Conservation (phyloP, 345 rosid species). For the Conringia planisiliqua region DNA sequence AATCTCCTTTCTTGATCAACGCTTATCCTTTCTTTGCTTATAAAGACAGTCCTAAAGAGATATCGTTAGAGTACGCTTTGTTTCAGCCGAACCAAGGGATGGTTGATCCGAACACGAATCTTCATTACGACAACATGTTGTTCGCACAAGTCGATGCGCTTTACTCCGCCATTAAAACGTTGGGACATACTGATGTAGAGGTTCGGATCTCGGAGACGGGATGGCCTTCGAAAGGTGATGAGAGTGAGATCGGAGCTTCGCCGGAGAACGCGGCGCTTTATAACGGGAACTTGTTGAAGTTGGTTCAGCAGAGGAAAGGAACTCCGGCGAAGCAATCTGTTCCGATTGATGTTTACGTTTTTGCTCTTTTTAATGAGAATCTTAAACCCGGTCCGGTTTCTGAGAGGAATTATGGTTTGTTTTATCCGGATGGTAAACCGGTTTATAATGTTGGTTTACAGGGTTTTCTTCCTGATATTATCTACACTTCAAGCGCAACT, state of each 20-base stretch:
- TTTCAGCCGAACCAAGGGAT: slow-evolving; percentile 76
- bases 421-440: slow-evolving; percentile 74
- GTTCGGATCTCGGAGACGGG: slow-evolving; percentile 91
- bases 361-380: slow-evolving; percentile 91
- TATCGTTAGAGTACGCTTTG: slow-evolving; percentile 63
- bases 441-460: slow-evolving; percentile 74
- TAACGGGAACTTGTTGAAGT: slow-evolving; percentile 59
- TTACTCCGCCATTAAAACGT: slow-evolving; percentile 64
- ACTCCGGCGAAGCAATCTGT: slow-evolving; percentile 82
- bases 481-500: slow-evolving; percentile 39
- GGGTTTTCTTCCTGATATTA: slow-evolving; percentile 59
- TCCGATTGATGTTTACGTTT: slow-evolving; percentile 64
- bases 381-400: slow-evolving; percentile 82
- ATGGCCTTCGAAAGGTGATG: slow-evolving; percentile 94
- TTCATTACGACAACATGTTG: slow-evolving; percentile 88
- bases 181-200: slow-evolving; percentile 66
- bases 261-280: slow-evolving; percentile 71
- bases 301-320: slow-evolving; percentile 49
- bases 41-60: slow-evolving; percentile 51
- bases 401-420: slow-evolving; percentile 89
- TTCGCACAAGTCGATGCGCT: slow-evolving; percentile 94
- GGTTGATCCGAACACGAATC: slow-evolving; percentile 54
- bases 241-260: slow-evolving; percentile 68
- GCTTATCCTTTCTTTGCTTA: slow-evolving; percentile 90
- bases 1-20: slow-evolving; percentile 77